phyloP scores from a whole-genome alignment of 2,329 filamentous ascomycete genomes.

The Parafenestella ontariensis region DNA sequence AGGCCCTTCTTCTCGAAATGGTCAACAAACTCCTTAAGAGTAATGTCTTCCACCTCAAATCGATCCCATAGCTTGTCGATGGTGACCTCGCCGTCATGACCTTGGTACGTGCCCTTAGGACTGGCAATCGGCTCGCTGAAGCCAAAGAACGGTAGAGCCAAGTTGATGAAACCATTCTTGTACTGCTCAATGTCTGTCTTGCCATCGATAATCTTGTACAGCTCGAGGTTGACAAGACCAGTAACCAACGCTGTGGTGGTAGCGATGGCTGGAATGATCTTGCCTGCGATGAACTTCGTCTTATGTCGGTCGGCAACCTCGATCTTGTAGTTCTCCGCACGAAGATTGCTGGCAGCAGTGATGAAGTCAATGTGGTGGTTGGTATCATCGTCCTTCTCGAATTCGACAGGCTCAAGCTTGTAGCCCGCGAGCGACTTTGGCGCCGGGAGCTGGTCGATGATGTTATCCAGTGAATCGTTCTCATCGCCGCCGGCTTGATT shows the following conservation, averaged over 20 bases:
- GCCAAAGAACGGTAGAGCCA: conserved; percentile 95
- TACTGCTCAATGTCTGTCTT: conserved; percentile 98
- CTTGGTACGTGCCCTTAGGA: conserved; percentile 88
- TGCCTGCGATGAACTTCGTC: conserved; percentile 99
- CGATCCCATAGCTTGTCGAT: conserved; percentile 99
- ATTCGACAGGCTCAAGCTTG: conserved; percentile 90
- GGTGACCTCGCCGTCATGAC: conserved; percentile 75
- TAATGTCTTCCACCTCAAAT: conserved; percentile 88
- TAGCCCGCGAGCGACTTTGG: conserved; percentile 85
- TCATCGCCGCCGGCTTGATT: conserved; percentile 70
- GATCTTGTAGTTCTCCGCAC: conserved; percentile 98
- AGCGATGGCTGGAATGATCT: conserved; percentile 98
- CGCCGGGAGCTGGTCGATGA: conserved; percentile 75
- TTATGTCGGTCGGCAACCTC: conserved; percentile 90
- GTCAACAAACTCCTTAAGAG: conserved; percentile 81
- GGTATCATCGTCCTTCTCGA: conserved; percentile 98
- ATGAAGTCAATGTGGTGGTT: conserved; percentile 99
- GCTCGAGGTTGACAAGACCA: conserved; percentile 87
- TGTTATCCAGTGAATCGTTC: conserved; percentile 74
- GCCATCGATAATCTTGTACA: conserved; percentile 96
- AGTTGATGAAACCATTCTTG: conserved; percentile 98
- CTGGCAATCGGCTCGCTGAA: conserved; percentile 97
- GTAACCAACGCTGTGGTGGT: conserved; percentile 97
- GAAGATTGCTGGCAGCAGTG: conserved; percentile 93
- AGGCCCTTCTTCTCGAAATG: conserved; percentile 82